Conservation (phyloP, 169 alveolate genomes). For the Cryptosporidium felis region DNA sequence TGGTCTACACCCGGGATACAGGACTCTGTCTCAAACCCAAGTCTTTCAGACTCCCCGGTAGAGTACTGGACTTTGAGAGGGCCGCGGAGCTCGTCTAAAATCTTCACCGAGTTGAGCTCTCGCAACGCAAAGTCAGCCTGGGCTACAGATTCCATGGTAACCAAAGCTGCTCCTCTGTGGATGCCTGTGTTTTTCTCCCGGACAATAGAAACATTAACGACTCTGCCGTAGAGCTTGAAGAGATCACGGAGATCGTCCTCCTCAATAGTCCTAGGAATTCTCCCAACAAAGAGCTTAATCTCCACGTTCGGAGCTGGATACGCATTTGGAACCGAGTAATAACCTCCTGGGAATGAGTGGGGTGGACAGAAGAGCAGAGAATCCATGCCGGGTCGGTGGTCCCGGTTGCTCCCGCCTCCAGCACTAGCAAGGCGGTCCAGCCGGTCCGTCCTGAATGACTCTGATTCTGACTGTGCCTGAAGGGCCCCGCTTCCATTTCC, state of each 20-base stretch:
- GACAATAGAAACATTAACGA: conserved; percentile 84
- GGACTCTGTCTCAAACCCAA: conserved; percentile 84
- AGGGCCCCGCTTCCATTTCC: no score
- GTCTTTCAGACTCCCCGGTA: conserved; percentile 85
- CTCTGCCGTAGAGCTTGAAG: conserved; percentile 87
- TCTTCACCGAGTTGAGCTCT: conserved; percentile 80
- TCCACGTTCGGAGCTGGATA: conserved; percentile 90
- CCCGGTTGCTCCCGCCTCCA: no score
- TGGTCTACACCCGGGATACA: conserved; percentile 85
- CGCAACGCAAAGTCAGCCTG: conserved; percentile 90
- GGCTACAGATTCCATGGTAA: conserved; percentile 86
- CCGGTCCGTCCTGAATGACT: no score
- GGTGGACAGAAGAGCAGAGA: no score
- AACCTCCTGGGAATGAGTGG: no score
- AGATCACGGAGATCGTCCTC: conserved; percentile 82
- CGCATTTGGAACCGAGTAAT: conserved; percentile 37
- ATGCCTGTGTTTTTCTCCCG: conserved; percentile 85
- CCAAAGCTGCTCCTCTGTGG: conserved; percentile 85
- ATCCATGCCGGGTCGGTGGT: no score
- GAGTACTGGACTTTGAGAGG: conserved; percentile 89
- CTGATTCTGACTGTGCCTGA: no score
- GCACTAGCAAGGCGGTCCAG: no score
- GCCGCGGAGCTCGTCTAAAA: conserved; percentile 84
- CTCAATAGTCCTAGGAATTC: conserved; percentile 85
- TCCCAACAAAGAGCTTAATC: conserved; percentile 87